Percentiles rank a stretch among this genome's conserved stretches.
These are phyloP conservation scores for Paramecium caudatum DNA, from an alignment of 73 alveolate species.

Conservation along the genomic window DNA sequence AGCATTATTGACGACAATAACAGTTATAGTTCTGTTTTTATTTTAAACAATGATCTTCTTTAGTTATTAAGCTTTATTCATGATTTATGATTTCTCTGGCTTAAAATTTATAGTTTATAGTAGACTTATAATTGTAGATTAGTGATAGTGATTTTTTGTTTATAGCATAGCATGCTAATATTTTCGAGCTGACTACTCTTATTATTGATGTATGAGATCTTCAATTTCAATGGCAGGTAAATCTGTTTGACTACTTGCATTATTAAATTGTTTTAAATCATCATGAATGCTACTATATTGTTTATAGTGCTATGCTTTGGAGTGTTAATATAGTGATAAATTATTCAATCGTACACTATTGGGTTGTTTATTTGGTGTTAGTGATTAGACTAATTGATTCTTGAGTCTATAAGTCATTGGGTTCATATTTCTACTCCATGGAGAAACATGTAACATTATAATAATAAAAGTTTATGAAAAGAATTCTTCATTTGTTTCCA, in stretches of 20 bases:
- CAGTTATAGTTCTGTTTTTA: conserved; percentile 46
- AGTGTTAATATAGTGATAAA: neutral
- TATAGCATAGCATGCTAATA: conserved; percentile 23
- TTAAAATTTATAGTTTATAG: conserved; percentile 1
- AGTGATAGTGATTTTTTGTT: conserved; percentile 14
- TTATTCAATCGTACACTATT: conserved; percentile 12
- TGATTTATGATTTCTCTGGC: neutral
- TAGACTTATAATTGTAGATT: conserved; percentile 8
- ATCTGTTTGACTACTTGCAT: conserved; percentile 39
- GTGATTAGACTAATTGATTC: neutral
- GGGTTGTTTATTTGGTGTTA: neutral
- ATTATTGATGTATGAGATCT: neutral
- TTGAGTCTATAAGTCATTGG: conserved; percentile 2
- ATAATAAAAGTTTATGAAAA: conserved; percentile 42
- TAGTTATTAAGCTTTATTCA: neutral
- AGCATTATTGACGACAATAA: conserved; percentile 44
- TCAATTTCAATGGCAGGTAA: conserved; percentile 18
- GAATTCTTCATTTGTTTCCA: conserved; percentile 61
- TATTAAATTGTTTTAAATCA: neutral
- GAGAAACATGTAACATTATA: conserved; percentile 10
- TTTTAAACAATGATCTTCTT: neutral
- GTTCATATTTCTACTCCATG: conserved; percentile 16
- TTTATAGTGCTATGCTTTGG: neutral
- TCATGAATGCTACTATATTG: conserved; percentile 2
- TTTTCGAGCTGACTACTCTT: conserved; percentile 31